phyloP scores from a whole-genome alignment of 164 flowering plant species.

The Cinnamomum micranthum region DNA sequence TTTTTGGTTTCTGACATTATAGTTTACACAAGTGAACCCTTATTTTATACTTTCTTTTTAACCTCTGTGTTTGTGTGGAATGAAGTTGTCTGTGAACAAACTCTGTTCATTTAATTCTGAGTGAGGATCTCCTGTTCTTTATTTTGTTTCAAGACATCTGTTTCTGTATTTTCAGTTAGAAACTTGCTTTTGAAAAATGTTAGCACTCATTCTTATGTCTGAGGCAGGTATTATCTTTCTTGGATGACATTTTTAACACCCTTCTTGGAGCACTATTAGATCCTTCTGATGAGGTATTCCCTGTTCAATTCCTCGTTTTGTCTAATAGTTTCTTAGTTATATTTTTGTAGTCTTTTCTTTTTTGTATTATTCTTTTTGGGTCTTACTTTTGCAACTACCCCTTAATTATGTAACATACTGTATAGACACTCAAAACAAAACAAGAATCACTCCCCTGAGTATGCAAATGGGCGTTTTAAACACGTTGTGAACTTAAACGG shows the following conservation, averaged over 20 bases:
- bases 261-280: slow-evolving; percentile 78
- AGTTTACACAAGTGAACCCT: too few species aligned
- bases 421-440: too few species aligned
- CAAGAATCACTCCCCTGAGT: too few species aligned
- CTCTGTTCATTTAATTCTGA: background rate
- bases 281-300: slow-evolving; percentile 82
- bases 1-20: too few species aligned
- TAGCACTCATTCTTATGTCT: slow-evolving; percentile 5
- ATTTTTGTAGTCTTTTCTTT: background rate
- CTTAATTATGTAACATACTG: too few species aligned
- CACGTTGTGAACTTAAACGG: too few species aligned
- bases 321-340: background rate
- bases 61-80: background rate
- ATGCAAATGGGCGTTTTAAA: too few species aligned
- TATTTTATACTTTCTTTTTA: too few species aligned
- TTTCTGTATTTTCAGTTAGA: background rate
- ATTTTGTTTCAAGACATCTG: background rate
- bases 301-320: background rate
- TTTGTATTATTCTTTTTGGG: background rate
- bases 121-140: background rate
- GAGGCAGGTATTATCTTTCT: slow-evolving; percentile 64
- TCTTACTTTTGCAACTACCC: background rate
- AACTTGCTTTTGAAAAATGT: background rate
- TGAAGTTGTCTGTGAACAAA: background rate
- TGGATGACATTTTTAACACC: slow-evolving; percentile 81